Percentiles rank a stretch among this genome's conserved stretches.
phyloP scores from a whole-genome alignment of 2,329 filamentous ascomycete genomes.

The Parascedosporium putredinis region DNA sequence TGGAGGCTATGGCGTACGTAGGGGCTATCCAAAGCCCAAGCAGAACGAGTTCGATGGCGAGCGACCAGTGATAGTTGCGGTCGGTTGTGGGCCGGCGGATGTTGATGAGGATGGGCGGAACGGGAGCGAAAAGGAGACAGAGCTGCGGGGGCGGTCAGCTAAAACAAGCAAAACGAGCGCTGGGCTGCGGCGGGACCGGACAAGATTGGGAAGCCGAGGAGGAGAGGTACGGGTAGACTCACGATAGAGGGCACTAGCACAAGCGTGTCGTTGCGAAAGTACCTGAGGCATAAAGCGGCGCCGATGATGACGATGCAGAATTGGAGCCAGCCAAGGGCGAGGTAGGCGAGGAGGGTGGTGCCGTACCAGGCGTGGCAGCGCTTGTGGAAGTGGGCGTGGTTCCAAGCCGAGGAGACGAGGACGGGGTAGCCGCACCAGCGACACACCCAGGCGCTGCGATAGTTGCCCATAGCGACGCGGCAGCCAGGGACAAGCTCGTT shows the following conservation, averaged over 20 bases:
- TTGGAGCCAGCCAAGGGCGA: slow-evolving; percentile 28
- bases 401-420: slow-evolving; percentile 18
- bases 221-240: slow-evolving; percentile 13
- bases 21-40: slow-evolving; percentile 17
- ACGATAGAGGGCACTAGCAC: slow-evolving; percentile 25
- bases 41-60: slow-evolving; percentile 23
- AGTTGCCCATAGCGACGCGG: slow-evolving; percentile 26
- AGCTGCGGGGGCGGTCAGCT: slow-evolving; percentile 15
- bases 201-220: neutral
- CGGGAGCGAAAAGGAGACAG: slow-evolving; percentile 26
- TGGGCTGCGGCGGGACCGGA: too few relatives aligned
- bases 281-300: slow-evolving; percentile 27
- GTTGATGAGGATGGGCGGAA: slow-evolving; percentile 23
- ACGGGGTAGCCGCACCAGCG: slow-evolving; percentile 34
- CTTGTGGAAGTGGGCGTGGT: slow-evolving; percentile 29
- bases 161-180: neutral
- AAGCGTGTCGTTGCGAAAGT: slow-evolving; percentile 19
- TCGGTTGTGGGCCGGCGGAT: slow-evolving; percentile 20
- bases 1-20: slow-evolving; percentile 15
- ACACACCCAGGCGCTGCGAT: slow-evolving; percentile 26
- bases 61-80: slow-evolving; percentile 28
- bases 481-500: slow-evolving; percentile 26
- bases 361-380: slow-evolving; percentile 28
- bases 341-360: slow-evolving; percentile 25
- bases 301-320: slow-evolving; percentile 24